These are phyloP conservation scores for Datisca glomerata DNA, from an alignment of 306 rosid species.

Conservation along the genomic window DNA sequence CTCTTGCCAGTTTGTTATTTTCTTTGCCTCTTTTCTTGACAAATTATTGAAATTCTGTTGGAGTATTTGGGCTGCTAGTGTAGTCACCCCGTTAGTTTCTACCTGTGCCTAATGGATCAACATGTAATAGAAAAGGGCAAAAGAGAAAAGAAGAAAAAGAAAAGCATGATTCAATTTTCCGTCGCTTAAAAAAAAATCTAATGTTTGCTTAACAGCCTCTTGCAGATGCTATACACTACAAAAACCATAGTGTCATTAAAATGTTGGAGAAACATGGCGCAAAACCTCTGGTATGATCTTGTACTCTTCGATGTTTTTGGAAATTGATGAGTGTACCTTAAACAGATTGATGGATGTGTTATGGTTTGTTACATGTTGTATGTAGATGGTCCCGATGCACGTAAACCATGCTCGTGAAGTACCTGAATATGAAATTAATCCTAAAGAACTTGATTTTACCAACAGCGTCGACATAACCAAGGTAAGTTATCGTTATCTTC, in stretches of 20 bases:
- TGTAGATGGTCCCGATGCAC: constrained; percentile 81
- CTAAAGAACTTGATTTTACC: constrained; percentile 83
- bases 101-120: too few relatives aligned
- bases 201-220: constrained; percentile 56
- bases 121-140: too few relatives aligned
- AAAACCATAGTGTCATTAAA: constrained; percentile 57
- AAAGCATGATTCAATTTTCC: background rate
- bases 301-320: background rate
- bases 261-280: constrained; percentile 85
- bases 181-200: background rate
- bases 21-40: background rate
- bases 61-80: too few relatives aligned
- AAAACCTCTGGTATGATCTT: constrained; percentile 42
- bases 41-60: background rate
- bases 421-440: constrained; percentile 84
- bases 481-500: constrained; percentile 25
- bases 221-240: constrained; percentile 81
- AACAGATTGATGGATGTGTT: too few relatives aligned
- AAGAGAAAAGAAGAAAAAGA: too few relatives aligned
- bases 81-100: too few relatives aligned
- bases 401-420: constrained; percentile 72
- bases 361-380: too few relatives aligned
- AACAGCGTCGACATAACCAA: constrained; percentile 63
- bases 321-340: too few relatives aligned
- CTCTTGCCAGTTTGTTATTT: too few relatives aligned